Percentiles rank a stretch among this genome's conserved stretches.
phyloP scores from a whole-genome alignment of 768 basidiomycete species.

The Omphalotus guepiniiformis region DNA sequence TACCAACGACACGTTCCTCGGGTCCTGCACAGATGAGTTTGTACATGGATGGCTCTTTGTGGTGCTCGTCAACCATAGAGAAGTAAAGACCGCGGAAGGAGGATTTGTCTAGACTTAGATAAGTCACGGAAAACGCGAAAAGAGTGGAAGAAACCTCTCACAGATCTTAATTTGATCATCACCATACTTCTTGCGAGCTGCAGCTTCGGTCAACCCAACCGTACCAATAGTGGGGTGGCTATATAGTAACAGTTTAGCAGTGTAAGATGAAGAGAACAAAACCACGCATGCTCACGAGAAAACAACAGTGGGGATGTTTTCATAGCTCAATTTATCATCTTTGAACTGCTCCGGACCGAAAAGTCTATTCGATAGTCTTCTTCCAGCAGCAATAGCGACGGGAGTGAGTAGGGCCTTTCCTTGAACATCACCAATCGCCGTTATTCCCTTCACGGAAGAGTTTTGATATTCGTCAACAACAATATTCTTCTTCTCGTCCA shows the following conservation, averaged over 20 bases:
- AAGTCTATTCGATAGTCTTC: constrained; percentile 82
- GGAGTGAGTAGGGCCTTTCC: constrained; percentile 94
- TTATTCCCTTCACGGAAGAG: constrained; percentile 64
- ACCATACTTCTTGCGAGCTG: constrained; percentile 87
- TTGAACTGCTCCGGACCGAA: constrained; percentile 87
- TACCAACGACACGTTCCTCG: constrained; percentile 93
- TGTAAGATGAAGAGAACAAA: constrained; percentile 3
- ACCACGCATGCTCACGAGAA: constrained; percentile 70
- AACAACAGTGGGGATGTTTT: constrained; percentile 91
- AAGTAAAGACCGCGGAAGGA: constrained; percentile 86
- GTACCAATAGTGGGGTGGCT: constrained; percentile 96
- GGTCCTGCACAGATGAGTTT: constrained; percentile 85
- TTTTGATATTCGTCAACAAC: constrained; percentile 91
- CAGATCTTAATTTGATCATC: constrained; percentile 87
- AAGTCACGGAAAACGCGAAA: constrained; percentile 3
- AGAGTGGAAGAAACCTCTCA: constrained; percentile 34
- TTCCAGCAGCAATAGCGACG: constrained; percentile 94
- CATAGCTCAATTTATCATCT: constrained; percentile 82
- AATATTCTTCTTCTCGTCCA: constrained; percentile 78
- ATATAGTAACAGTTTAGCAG: too few relatives aligned
- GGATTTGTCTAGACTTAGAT: constrained; percentile 55
- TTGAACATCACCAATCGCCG: constrained; percentile 86
- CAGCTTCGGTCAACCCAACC: constrained; percentile 90
- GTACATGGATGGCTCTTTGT: constrained; percentile 94
- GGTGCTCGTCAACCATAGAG: constrained; percentile 82